Evolutionary conservation across 495 filamentous ascomycete genomes (phyloP).

Genomic region (Penicillium argentinense): DNA sequence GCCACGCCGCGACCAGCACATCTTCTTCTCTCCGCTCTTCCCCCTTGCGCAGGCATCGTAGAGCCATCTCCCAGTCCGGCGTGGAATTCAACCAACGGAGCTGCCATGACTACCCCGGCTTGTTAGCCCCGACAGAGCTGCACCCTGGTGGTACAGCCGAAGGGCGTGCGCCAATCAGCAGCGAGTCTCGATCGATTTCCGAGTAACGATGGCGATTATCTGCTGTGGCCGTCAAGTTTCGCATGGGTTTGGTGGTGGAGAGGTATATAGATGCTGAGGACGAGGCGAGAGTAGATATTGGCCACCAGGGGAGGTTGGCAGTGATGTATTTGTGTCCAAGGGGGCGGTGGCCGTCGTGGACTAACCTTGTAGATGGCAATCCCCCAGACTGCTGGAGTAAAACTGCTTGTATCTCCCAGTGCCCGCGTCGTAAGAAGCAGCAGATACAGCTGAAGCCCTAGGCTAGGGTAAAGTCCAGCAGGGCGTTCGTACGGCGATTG

Average conservation of each 20-base stretch:
- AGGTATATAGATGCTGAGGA: too few species aligned
- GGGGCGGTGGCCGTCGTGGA: too few species aligned
- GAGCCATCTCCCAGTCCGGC: constrained; percentile 7
- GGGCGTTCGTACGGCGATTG: constrained; percentile 17
- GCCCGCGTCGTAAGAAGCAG: background rate
- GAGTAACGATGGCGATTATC: constrained; percentile 23
- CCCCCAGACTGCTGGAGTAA: background rate
- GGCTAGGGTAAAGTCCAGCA: constrained; percentile 5
- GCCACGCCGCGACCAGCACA: constrained; percentile 43
- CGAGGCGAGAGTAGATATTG: too few species aligned
- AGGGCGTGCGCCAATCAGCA: constrained; percentile 23
- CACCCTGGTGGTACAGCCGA: constrained; percentile 17
- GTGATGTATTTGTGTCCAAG: too few species aligned
- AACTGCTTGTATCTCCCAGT: too few species aligned
- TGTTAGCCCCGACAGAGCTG: constrained; percentile 12
- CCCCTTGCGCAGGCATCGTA: constrained; percentile 17
- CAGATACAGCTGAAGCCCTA: constrained; percentile 9
- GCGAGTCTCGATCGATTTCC: constrained; percentile 14
- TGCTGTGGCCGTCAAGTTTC: constrained; percentile 14
- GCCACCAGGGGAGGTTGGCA: too few species aligned
- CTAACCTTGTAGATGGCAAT: too few species aligned
- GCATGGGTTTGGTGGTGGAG: background rate
- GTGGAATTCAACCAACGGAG: constrained; percentile 15
- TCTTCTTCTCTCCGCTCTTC: constrained; percentile 10
- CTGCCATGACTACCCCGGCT: constrained; percentile 13